Evolutionary conservation across 495 filamentous ascomycete genomes (phyloP), one percentile per base, ranked within the genome.

Genomic region (Massariosphaeria phaeospora): DNA sequence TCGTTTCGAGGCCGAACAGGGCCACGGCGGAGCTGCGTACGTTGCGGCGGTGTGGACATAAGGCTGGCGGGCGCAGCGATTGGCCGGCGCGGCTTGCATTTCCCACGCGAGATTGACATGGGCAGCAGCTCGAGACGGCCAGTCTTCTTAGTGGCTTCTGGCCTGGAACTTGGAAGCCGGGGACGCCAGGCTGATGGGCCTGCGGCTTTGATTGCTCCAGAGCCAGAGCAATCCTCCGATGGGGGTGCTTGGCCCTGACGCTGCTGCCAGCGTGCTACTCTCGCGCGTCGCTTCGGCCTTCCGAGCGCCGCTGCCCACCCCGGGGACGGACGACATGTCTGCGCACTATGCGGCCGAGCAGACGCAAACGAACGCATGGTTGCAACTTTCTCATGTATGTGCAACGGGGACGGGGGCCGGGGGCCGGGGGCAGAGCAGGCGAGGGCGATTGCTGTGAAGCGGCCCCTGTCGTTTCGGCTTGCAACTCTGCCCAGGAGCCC

Each of bases 61-160:
- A 59, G 60, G 60, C 60, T 63, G 60, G 47, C 9, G 5, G 35
- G 0, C 20, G 42, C 54, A 43, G 39, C 55, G 43, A 63, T 58
- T 59, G 55, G 61, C 45, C 48, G 56, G 55, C 30, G 48, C 55
- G 49, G 60, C 54, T 56, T 63, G 61, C 61, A 63, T 46, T 50
- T 59, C 40, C 61, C 61, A 63, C 61, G 61, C 55, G 61, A 63
- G 61, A 63, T 63, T 33, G 46, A 59, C 50, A 59, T 59, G 50
- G 18, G 47, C 55, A 59, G 55, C 55, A 55, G 51, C 38, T 4
- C 2, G 55, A 55, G 61, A 63, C 61, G 46, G 18, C 51, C 54
- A 50, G 41, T 34, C 56, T 54, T 59, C 49, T 48, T 59, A 59
- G 55, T 47, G 55, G 48, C 55, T 59, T 52, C 55, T 59, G 40